A percentile compares a stretch with the other conserved stretches of the same genome.
phyloP scores from a whole-genome alignment of 2,329 filamentous ascomycete genomes.

The Venturia asperata region DNA sequence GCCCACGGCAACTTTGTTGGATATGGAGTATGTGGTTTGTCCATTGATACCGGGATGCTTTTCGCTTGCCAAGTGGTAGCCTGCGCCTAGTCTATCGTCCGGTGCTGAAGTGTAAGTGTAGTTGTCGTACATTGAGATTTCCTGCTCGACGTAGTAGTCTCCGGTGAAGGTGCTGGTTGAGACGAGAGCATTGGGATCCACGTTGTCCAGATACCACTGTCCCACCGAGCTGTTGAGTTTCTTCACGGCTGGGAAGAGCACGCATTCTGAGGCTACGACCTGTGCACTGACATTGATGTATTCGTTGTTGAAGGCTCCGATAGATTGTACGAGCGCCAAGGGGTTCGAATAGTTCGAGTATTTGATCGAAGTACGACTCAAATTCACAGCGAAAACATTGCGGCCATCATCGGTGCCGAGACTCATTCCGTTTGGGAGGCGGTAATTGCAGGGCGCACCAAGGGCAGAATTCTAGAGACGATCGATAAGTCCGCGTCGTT shows the following conservation, averaged over 20 bases:
- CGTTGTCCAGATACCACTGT: conserved; percentile 1
- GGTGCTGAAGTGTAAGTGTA: neutral
- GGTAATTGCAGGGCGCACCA: neutral
- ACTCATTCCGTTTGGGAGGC: conserved; percentile 7
- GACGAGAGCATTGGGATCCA: neutral
- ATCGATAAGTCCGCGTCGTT: neutral
- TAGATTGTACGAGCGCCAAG: neutral
- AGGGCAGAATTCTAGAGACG: neutral
- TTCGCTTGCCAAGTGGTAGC: neutral
- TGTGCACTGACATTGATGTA: conserved; percentile 1
- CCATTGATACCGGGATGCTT: neutral
- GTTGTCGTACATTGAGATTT: conserved; percentile 3
- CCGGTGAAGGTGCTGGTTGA: neutral
- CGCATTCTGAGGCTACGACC: neutral
- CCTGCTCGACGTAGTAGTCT: neutral
- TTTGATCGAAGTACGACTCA: neutral
- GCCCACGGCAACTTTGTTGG: neutral
- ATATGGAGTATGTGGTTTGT: neutral
- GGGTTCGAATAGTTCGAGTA: conserved; percentile 11
- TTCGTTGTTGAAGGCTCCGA: conserved; percentile 5
- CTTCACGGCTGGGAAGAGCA: neutral
- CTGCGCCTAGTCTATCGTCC: neutral
- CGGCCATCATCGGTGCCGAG: neutral
- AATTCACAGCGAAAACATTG: conserved; percentile 5
- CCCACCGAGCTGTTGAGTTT: neutral